These are phyloP conservation scores for Dipodascus geniculatus DNA, from an alignment of 805 yeast genomes.

Conservation along the genomic window DNA sequence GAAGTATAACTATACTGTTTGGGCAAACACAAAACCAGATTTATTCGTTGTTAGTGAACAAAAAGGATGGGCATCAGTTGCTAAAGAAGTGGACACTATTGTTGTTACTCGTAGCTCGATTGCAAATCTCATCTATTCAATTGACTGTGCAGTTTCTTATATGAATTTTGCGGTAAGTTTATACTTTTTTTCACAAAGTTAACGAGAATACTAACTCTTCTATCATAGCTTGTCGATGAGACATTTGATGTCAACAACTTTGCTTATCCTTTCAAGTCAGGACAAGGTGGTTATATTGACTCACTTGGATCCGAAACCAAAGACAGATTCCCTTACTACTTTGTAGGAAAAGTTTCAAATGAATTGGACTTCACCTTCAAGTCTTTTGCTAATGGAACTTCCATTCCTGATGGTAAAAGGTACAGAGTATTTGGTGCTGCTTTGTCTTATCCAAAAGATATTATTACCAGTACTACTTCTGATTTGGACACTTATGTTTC, in stretches of 20 bases:
- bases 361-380: not conserved
- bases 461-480: not conserved
- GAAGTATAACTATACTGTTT: not conserved
- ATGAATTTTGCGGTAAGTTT: conserved; percentile 1
- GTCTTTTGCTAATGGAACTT: not conserved
- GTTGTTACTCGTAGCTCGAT: not conserved
- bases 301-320: not conserved
- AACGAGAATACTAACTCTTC: not conserved
- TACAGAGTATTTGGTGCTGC: conserved; percentile 1
- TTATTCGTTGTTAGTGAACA: not conserved
- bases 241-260: not conserved
- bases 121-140: not conserved
- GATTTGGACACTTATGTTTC: not conserved
- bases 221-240: conserved; percentile 1
- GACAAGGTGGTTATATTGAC: not conserved
- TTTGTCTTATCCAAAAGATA: not conserved
- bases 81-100: not conserved
- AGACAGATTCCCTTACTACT: not conserved
- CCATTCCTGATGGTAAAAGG: not conserved
- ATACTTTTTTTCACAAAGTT: not conserved
- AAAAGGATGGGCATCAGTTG: not conserved
- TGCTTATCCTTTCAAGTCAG: not conserved
- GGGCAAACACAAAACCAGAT: not conserved
- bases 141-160: not conserved
- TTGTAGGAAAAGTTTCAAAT: not conserved